Conservation (phyloP, 1,284 basidiomycete species). For the Tylopilus sp. region DNA sequence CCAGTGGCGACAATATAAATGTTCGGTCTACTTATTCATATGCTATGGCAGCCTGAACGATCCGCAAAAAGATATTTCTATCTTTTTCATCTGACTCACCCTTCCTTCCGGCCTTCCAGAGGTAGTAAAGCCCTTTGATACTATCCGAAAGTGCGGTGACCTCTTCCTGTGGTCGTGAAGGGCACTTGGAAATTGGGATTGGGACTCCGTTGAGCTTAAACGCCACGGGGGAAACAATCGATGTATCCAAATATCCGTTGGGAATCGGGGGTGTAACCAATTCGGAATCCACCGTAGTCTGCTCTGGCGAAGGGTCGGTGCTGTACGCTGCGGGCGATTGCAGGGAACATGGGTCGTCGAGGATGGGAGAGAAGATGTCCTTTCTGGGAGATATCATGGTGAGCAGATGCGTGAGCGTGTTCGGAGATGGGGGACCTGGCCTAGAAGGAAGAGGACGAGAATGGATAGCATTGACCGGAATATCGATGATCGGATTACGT, state of each 20-base stretch:
- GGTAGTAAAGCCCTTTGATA: slow-evolving; percentile 36
- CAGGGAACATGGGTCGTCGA: slow-evolving; percentile 7
- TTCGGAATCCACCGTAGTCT: slow-evolving; percentile 26
- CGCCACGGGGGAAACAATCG: slow-evolving; percentile 15
- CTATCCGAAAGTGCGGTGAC: slow-evolving; percentile 28
- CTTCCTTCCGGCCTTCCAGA: slow-evolving; percentile 28
- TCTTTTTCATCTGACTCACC: slow-evolving; percentile 16
- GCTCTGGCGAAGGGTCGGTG: slow-evolving; percentile 13
- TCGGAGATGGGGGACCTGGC: slow-evolving; percentile 28
- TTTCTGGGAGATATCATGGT: slow-evolving; percentile 26
- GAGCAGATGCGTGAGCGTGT: slow-evolving; percentile 27
- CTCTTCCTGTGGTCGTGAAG: slow-evolving; percentile 2
- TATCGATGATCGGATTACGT: slow-evolving; percentile 14
- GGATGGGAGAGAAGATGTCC: slow-evolving; percentile 12
- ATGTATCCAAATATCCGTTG: slow-evolving; percentile 10
- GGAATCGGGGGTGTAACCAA: slow-evolving; percentile 26
- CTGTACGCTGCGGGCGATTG: slow-evolving; percentile 11
- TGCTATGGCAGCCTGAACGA: slow-evolving; percentile 29
- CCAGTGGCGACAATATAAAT: background rate
- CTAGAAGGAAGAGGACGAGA: slow-evolving; percentile 8
- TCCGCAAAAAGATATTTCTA: slow-evolving; percentile 22
- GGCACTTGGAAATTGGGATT: slow-evolving; percentile 7
- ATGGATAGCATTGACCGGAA: slow-evolving; percentile 23
- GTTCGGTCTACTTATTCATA: slow-evolving; percentile 16
- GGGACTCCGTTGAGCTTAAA: slow-evolving; percentile 17